Conservation (phyloP, 345 rosid genomes). For the Brassica nigra region DNA sequence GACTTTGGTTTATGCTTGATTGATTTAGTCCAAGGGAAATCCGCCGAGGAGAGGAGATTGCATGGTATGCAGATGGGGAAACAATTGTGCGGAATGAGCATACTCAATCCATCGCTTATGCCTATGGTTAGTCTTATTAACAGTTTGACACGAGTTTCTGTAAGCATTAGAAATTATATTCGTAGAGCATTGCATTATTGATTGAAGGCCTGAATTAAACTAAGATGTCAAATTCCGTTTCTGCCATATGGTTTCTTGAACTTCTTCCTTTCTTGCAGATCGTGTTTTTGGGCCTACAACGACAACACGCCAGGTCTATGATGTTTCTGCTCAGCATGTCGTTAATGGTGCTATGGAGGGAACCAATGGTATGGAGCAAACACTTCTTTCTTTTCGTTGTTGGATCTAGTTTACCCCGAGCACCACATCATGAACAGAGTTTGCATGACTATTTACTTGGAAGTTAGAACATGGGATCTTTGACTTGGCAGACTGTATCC, state of each 20-base stretch:
- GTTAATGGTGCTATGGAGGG: constrained; percentile 95
- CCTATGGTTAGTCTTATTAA: constrained; percentile 66
- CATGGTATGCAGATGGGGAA: constrained; percentile 98
- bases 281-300: constrained; percentile 97
- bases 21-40: constrained; percentile 80
- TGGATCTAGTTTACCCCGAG: neutral
- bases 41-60: constrained; percentile 93
- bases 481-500: neutral
- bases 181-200: constrained; percentile 6
- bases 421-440: constrained; percentile 5
- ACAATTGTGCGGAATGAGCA: constrained; percentile 85
- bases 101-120: constrained; percentile 78
- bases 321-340: constrained; percentile 95
- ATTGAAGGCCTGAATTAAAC: neutral
- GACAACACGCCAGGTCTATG: constrained; percentile 95
- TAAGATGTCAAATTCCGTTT: neutral
- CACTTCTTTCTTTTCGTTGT: neutral
- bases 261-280: constrained; percentile 50
- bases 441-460: constrained; percentile 11
- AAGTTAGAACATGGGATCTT: constrained; percentile 18
- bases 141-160: constrained; percentile 14
- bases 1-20: constrained; percentile 25
- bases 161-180: constrained; percentile 6
- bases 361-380: constrained; percentile 61
- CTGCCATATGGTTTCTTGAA: constrained; percentile 15